Evolutionary conservation across 306 rosid genomes (phyloP).

Genomic region (Mimosa bimucronata): DNA sequence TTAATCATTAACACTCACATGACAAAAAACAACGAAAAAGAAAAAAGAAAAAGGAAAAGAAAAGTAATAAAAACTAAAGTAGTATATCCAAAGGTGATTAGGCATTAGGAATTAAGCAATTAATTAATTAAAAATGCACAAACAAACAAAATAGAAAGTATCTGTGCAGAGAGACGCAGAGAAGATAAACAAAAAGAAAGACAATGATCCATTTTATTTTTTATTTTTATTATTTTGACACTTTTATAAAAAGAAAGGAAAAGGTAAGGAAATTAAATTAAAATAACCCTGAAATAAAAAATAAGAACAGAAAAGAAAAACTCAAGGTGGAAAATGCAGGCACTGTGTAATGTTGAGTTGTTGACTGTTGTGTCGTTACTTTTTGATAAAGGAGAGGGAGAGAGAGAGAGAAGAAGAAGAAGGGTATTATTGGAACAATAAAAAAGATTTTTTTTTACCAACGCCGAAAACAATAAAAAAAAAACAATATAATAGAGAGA

Average conservation of each 20-base stretch:
- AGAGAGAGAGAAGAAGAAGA: too few relatives aligned
- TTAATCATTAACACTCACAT: not conserved
- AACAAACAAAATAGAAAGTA: conserved; percentile 26
- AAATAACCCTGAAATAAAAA: not conserved
- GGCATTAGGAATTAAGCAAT: not conserved
- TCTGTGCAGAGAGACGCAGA: not conserved
- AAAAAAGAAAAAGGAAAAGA: not conserved
- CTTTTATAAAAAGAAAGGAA: conserved; percentile 8
- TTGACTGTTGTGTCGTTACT: conserved; percentile 33
- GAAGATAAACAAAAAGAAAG: not conserved
- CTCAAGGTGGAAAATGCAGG: not conserved
- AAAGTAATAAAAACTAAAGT: not conserved
- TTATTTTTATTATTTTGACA: not conserved
- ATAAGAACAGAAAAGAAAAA: not conserved
- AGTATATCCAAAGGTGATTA: not conserved
- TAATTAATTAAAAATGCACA: not conserved
- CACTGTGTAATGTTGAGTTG: conserved; percentile 22
- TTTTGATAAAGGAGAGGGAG: conserved; percentile 3
- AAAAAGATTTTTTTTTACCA: not conserved
- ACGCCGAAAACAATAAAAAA: not conserved
- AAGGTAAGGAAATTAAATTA: not conserved
- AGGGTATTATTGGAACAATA: not conserved
- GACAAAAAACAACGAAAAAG: not conserved
- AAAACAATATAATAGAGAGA: not conserved
- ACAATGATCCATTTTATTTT: not conserved